A percentile compares a stretch with the other conserved stretches of the same genome.
Evolutionary conservation across 169 alveolate species (phyloP).

Genomic region (Plasmodium billcollinsi): DNA sequence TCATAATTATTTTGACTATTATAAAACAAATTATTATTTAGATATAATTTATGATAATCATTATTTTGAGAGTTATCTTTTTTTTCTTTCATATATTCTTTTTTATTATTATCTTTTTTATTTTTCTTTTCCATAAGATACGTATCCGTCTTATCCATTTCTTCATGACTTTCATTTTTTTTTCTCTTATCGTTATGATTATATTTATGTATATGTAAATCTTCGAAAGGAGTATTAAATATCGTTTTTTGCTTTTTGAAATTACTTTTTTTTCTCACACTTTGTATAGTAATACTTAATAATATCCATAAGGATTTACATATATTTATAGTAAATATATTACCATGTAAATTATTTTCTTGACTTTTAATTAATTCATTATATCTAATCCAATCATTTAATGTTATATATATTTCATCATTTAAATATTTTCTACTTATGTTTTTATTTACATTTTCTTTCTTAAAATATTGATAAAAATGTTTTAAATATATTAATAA

Average conservation of each 20-base stretch:
- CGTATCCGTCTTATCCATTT: not conserved
- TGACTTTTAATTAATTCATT: slow-evolving; percentile 53
- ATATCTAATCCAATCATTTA: slow-evolving; percentile 44
- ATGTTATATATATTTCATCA: slow-evolving; percentile 52
- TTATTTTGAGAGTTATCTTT: not conserved
- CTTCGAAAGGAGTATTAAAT: slow-evolving; percentile 29
- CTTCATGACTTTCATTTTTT: not conserved
- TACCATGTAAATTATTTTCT: slow-evolving; percentile 8
- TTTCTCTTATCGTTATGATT: not conserved
- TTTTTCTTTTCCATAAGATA: not conserved
- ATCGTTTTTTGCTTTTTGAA: slow-evolving; percentile 35
- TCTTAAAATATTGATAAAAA: slow-evolving; percentile 66
- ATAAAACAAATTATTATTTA: not conserved
- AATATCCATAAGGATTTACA: slow-evolving; percentile 68
- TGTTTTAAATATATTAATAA: slow-evolving; percentile 42
- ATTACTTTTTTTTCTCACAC: slow-evolving; percentile 57
- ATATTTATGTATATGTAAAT: slow-evolving; percentile 2
- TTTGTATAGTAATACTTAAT: slow-evolving; percentile 55
- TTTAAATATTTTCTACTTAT: not conserved
- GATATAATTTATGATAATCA: too few species aligned
- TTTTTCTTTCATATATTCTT: not conserved
- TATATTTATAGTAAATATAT: slow-evolving; percentile 17
- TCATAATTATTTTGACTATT: not conserved
- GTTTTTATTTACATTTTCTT: not conserved
- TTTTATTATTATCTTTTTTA: not conserved